phyloP scores from a whole-genome alignment of 345 rosid genomes.

The Punica granatum region DNA sequence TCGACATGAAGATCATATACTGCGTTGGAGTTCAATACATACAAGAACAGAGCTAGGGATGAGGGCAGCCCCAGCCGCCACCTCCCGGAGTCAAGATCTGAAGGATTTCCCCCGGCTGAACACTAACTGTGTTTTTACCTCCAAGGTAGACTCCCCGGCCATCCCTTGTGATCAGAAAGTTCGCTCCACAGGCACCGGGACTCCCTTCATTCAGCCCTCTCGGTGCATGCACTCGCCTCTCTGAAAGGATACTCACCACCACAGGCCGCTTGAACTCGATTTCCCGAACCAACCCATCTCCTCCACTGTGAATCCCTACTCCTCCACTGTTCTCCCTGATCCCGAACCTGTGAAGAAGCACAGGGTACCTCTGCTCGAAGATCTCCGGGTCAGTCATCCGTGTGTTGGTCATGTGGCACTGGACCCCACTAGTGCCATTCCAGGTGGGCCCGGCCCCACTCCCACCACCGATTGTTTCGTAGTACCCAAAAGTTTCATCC shows the following conservation, averaged over 20 bases:
- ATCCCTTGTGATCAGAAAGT: conserved; percentile 58
- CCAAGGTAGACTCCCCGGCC: conserved; percentile 60
- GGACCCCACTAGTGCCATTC: conserved; percentile 93
- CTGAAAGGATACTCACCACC: conserved; percentile 82
- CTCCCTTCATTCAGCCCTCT: conserved; percentile 74
- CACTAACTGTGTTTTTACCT: conserved; percentile 77
- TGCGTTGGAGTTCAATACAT: not conserved
- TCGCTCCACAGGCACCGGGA: conserved; percentile 85
- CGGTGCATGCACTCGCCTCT: conserved; percentile 94
- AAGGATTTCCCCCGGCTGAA: conserved; percentile 73
- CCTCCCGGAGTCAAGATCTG: conserved; percentile 91
- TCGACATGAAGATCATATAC: not conserved
- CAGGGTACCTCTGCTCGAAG: conserved; percentile 93
- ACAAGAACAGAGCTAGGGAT: conserved; percentile 8
- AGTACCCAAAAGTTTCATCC: conserved; percentile 77
- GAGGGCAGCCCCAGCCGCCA: conserved; percentile 65
- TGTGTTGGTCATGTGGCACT: conserved; percentile 97
- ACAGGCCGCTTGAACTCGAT: conserved; percentile 76
- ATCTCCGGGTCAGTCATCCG: conserved; percentile 99
- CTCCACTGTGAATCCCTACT: conserved; percentile 62
- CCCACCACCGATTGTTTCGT: conserved; percentile 95
- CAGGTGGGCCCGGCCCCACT: conserved; percentile 88
- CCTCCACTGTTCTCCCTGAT: conserved; percentile 85
- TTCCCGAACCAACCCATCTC: conserved; percentile 86
- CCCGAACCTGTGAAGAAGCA: conserved; percentile 70